Evolutionary conservation across 148 eudicot species (phyloP).

Genomic region (Spergularia bocconei): DNA sequence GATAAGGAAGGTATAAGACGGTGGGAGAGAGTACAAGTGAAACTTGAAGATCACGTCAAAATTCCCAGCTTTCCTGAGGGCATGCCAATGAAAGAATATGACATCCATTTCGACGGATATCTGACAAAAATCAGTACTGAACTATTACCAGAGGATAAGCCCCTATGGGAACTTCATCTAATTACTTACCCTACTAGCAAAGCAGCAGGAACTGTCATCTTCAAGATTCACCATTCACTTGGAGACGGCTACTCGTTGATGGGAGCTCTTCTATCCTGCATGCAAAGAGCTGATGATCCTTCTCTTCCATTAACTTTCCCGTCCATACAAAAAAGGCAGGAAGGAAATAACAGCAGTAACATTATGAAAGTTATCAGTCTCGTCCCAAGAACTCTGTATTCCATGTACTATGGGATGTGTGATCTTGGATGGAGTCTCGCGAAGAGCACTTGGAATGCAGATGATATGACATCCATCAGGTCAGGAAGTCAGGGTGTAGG

Average conservation of each 20-base stretch:
- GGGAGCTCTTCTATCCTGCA: slow-evolving; percentile 85
- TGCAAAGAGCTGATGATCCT: slow-evolving; percentile 61
- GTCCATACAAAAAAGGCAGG: background rate
- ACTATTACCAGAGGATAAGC: slow-evolving; percentile 50
- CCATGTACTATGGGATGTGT: slow-evolving; percentile 25
- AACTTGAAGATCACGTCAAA: slow-evolving; percentile 49
- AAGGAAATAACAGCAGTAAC: background rate
- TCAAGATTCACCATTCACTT: slow-evolving; percentile 79
- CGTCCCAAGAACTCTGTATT: slow-evolving; percentile 22
- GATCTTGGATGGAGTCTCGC: slow-evolving; percentile 64
- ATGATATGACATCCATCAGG: slow-evolving; percentile 51
- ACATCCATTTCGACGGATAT: slow-evolving; percentile 45
- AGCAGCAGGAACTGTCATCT: slow-evolving; percentile 48
- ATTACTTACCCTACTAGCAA: slow-evolving; percentile 59
- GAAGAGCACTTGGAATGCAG: slow-evolving; percentile 47
- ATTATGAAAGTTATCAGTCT: background rate
- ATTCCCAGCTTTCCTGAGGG: slow-evolving; percentile 43
- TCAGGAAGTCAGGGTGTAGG: slow-evolving; percentile 46
- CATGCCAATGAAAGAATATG: slow-evolving; percentile 37
- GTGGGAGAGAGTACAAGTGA: slow-evolving; percentile 69
- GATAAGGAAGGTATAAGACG: slow-evolving; percentile 47
- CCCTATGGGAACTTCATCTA: slow-evolving; percentile 78
- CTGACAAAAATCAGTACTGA: slow-evolving; percentile 47
- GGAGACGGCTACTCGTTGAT: slow-evolving; percentile 83
- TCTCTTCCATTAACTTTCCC: slow-evolving; percentile 66